Evolutionary conservation across 1,284 basidiomycete genomes (phyloP).

Genomic region (Fomitopsis betulina): DNA sequence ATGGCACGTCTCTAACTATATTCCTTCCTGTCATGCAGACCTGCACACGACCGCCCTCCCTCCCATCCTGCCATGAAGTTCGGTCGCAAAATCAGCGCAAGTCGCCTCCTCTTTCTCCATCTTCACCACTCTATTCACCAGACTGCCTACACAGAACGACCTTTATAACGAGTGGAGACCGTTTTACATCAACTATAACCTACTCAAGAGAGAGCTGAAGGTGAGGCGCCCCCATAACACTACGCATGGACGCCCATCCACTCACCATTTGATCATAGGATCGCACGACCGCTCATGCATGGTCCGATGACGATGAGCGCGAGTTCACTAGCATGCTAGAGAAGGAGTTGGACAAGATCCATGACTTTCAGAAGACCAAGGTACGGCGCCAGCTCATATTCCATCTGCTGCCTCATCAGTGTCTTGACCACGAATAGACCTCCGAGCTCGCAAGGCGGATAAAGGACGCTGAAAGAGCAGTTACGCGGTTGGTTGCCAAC

Average conservation of each 20-base stretch:
- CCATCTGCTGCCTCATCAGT: background rate
- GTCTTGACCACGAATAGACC: constrained; percentile 46
- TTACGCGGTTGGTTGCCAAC: constrained; percentile 71
- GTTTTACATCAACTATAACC: constrained; percentile 87
- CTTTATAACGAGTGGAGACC: constrained; percentile 89
- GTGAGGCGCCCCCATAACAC: constrained; percentile 30
- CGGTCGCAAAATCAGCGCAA: constrained; percentile 81
- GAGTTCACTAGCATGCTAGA: constrained; percentile 80
- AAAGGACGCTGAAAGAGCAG: constrained; percentile 73
- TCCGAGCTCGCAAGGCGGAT: constrained; percentile 81
- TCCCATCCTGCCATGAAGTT: constrained; percentile 67
- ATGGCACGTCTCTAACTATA: background rate
- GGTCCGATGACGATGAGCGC: constrained; percentile 78
- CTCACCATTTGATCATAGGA: constrained; percentile 30
- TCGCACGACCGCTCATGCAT: constrained; percentile 55
- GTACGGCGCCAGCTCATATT: constrained; percentile 34
- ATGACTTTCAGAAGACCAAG: constrained; percentile 93
- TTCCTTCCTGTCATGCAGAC: constrained; percentile 1
- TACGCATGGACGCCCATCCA: background rate
- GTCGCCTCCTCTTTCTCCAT: constrained; percentile 21
- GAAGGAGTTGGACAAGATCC: constrained; percentile 91
- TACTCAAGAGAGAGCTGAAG: constrained; percentile 88
- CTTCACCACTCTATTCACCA: background rate
- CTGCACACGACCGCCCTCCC: background rate
- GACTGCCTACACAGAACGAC: constrained; percentile 53